Percentiles rank a stretch among this genome's conserved stretches.
Conservation (phyloP, 306 rosid genomes). For the Cucurbita pepo region DNA sequence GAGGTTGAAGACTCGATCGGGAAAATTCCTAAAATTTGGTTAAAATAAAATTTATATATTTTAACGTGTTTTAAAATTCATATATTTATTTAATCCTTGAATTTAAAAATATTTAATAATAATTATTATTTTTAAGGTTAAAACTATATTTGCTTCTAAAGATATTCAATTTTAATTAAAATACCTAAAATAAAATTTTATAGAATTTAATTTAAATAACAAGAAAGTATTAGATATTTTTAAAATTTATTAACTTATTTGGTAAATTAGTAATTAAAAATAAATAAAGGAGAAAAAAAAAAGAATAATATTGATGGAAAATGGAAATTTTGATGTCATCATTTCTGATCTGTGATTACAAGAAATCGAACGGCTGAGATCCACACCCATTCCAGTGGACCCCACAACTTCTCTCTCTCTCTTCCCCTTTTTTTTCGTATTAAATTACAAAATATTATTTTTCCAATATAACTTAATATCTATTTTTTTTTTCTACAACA, state of each 20-base stretch:
- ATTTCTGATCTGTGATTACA: slow-evolving; percentile 9
- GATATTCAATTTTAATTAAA: too few relatives aligned
- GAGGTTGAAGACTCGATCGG: too few relatives aligned
- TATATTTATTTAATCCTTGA: too few relatives aligned
- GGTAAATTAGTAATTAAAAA: not conserved
- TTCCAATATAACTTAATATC: slow-evolving; percentile 12
- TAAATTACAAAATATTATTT: slow-evolving; percentile 2
- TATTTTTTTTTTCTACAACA: slow-evolving; percentile 23
- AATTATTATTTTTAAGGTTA: too few relatives aligned
- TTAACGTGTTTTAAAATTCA: too few relatives aligned
- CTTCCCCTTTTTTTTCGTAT: slow-evolving; percentile 13
- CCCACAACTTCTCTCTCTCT: slow-evolving; percentile 24
- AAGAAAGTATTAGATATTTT: too few relatives aligned
- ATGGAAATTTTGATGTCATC: not conserved
- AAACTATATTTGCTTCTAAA: too few relatives aligned
- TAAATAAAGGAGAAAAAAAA: not conserved
- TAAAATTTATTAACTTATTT: too few relatives aligned
- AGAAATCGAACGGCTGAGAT: slow-evolving; percentile 27
- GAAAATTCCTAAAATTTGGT: not conserved
- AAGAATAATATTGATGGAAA: not conserved
- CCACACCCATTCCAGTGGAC: slow-evolving; percentile 40
- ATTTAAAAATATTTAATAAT: too few relatives aligned
- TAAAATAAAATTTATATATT: too few relatives aligned
- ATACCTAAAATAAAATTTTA: too few relatives aligned
- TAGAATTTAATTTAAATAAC: too few relatives aligned